phyloP scores from a whole-genome alignment of 306 rosid genomes.

The Inga oerstediana region DNA sequence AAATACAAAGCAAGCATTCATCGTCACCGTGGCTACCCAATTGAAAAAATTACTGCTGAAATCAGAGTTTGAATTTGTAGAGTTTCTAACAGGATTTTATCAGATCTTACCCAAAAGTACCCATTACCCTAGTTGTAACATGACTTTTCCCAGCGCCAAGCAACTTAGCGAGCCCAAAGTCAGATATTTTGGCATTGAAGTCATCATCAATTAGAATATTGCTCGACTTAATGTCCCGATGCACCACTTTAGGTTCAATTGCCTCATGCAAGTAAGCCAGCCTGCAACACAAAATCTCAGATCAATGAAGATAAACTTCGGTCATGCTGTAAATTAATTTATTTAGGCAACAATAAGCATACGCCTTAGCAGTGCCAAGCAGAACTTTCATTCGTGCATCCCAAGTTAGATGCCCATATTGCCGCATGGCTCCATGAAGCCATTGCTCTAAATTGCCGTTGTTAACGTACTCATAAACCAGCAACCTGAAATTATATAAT shows the following conservation, averaged over 20 bases:
- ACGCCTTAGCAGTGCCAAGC: conserved; percentile 90
- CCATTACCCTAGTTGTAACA: conserved; percentile 91
- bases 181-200: conserved; percentile 68
- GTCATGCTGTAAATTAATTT: conserved; percentile 16
- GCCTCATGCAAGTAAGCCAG: conserved; percentile 78
- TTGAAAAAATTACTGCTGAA: not conserved
- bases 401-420: conserved; percentile 80
- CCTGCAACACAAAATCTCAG: conserved; percentile 43
- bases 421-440: conserved; percentile 80
- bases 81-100: not conserved
- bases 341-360: conserved; percentile 29
- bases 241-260: conserved; percentile 73
- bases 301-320: conserved; percentile 19
- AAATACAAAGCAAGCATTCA: not conserved
- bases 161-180: conserved; percentile 81
- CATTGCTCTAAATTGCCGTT: conserved; percentile 67
- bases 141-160: conserved; percentile 78
- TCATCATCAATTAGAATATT: conserved; percentile 68
- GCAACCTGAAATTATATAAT: conserved; percentile 52
- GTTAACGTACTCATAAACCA: conserved; percentile 74
- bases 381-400: conserved; percentile 77
- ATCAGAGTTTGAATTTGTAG: conserved; percentile 7
- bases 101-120: conserved; percentile 80
- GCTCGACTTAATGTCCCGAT: conserved; percentile 73
- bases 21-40: not conserved